phyloP scores from a whole-genome alignment of 1,284 basidiomycete genomes.

The Takashimella tepidaria region DNA sequence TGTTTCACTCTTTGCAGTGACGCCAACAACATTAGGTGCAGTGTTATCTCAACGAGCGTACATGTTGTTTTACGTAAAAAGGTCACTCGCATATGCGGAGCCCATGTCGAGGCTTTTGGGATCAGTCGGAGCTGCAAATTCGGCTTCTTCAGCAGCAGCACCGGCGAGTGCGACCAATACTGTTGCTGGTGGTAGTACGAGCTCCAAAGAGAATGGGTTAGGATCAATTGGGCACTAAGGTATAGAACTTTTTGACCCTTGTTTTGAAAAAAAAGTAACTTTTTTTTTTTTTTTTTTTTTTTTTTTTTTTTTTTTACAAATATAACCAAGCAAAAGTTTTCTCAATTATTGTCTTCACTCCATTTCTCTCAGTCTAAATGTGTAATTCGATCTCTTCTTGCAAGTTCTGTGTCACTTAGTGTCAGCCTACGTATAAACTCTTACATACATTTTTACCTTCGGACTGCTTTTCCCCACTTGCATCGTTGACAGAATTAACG shows the following conservation, averaged over 20 bases:
- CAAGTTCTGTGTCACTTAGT: no score
- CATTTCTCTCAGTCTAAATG: no score
- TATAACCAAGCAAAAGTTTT: no score
- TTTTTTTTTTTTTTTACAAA: no score
- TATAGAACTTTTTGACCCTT: no score
- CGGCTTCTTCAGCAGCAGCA: neutral
- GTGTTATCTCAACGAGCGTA: constrained; percentile 71
- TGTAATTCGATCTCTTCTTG: neutral
- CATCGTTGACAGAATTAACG: neutral
- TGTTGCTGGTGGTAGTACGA: neutral
- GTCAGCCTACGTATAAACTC: no score
- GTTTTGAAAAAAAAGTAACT: no score
- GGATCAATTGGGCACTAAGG: no score
- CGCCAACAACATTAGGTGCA: constrained; percentile 59
- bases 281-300: no score
- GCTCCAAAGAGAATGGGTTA: no score
- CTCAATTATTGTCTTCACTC: no score
- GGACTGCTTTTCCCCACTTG: neutral
- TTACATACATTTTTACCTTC: no score
- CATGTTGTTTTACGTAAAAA: constrained; percentile 90
- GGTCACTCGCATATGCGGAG: constrained; percentile 64
- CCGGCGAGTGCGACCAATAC: neutral
- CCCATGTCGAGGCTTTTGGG: constrained; percentile 15
- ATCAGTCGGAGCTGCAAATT: neutral
- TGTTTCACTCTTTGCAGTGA: constrained; percentile 51